A percentile compares a stretch with the other conserved stretches of the same genome.
Evolutionary conservation across 2,329 filamentous ascomycete species (phyloP).

Genomic region (Fusarium aywerte): DNA sequence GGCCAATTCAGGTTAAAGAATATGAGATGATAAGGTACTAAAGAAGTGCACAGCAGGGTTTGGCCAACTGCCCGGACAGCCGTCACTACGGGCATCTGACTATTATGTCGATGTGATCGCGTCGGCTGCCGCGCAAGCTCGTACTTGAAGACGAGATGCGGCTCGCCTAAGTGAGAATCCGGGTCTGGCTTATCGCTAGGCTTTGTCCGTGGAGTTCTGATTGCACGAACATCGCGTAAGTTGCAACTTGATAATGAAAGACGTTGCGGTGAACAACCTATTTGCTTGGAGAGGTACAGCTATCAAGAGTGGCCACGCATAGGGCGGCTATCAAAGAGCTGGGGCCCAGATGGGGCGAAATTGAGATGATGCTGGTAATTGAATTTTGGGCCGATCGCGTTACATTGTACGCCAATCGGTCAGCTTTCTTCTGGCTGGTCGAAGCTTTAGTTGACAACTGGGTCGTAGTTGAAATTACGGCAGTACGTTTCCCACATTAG

Average conservation of each 20-base stretch:
- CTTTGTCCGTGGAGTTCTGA: neutral
- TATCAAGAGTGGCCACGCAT: conserved; percentile 29
- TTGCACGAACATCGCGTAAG: neutral
- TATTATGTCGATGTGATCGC: conserved; percentile 9
- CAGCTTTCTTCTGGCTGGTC: conserved; percentile 2
- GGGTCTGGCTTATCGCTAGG: conserved; percentile 1
- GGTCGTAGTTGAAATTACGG: conserved; percentile 10
- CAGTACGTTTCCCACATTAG: neutral
- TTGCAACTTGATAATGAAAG: neutral
- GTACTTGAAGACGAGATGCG: neutral
- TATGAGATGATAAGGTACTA: conserved; percentile 6
- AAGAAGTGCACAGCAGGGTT: conserved; percentile 9
- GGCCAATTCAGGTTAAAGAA: conserved; percentile 21
- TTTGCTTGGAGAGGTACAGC: conserved; percentile 19
- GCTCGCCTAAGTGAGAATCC: neutral
- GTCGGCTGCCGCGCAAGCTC: conserved; percentile 14
- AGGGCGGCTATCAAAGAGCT: conserved; percentile 35
- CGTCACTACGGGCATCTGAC: conserved; percentile 6
- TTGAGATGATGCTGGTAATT: conserved; percentile 30
- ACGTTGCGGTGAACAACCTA: conserved; percentile 9
- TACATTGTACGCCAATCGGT: conserved; percentile 21
- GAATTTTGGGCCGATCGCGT: conserved; percentile 41
- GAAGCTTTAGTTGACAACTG: conserved; percentile 26
- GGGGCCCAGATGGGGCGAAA: conserved; percentile 25
- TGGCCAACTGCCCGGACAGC: conserved; percentile 11